A percentile compares a stretch with the other conserved stretches of the same genome.
Evolutionary conservation across 2,329 filamentous ascomycete species (phyloP).

Genomic region (Immersiporthe knoxdaviesiana): DNA sequence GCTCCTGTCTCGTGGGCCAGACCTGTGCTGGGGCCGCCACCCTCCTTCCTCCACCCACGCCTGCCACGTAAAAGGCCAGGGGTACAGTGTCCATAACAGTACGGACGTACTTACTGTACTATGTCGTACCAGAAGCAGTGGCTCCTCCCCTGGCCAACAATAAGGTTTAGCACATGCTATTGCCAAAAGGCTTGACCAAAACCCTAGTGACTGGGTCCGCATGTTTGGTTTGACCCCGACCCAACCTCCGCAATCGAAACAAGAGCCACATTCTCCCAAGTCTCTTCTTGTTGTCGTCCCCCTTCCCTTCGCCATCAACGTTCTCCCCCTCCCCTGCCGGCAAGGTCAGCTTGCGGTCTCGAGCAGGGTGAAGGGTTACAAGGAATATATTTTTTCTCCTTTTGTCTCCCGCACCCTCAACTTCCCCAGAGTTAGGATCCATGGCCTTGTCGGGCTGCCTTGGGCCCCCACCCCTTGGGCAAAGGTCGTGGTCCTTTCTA

Average conservation of each 20-base stretch:
- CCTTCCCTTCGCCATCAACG: neutral
- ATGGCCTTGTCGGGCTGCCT: neutral
- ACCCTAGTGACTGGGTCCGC: conserved; percentile 23
- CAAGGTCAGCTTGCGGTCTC: neutral
- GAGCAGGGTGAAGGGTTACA: neutral
- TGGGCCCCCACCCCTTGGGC: neutral
- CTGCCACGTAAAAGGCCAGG: no score
- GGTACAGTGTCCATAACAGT: neutral
- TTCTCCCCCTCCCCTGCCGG: neutral
- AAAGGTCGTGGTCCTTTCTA: neutral
- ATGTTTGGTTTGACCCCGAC: conserved; percentile 40
- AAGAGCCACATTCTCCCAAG: conserved; percentile 35
- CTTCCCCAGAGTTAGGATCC: neutral
- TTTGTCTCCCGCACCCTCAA: neutral
- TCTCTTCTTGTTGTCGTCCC: neutral
- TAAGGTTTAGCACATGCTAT: conserved; percentile 25
- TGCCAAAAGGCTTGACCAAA: conserved; percentile 6
- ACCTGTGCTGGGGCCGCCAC: conserved; percentile 6
- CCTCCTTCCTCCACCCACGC: neutral
- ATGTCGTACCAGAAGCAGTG: no score
- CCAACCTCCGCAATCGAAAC: conserved; percentile 37
- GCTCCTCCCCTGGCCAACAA: conserved; percentile 4
- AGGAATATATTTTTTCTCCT: neutral
- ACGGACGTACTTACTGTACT: no score
- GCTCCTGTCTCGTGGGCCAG: conserved; percentile 27